A percentile compares a stretch with the other conserved stretches of the same genome.
These are phyloP conservation scores for Cystofilobasidium bisporidii DNA, from an alignment of 768 basidiomycete genomes.

Conservation along the genomic window DNA sequence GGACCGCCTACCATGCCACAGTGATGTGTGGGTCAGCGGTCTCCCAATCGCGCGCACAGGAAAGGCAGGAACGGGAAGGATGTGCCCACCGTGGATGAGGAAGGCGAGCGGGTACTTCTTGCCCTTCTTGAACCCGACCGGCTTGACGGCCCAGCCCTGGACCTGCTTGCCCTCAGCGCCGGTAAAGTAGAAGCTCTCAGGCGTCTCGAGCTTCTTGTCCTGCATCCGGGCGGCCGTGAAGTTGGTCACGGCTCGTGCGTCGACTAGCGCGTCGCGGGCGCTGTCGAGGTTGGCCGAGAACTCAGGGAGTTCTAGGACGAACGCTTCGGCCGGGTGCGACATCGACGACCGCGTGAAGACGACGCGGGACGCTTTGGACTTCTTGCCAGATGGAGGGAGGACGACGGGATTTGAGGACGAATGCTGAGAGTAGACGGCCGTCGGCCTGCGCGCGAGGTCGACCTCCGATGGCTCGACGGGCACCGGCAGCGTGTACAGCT, in stretches of 20 bases:
- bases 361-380: not conserved
- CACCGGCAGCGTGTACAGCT: slow-evolving; percentile 12
- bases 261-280: slow-evolving; percentile 21
- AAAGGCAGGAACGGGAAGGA: not conserved
- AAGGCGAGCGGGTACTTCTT: slow-evolving; percentile 44
- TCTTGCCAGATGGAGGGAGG: not conserved
- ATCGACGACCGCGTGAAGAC: slow-evolving; percentile 19
- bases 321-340: slow-evolving; percentile 11
- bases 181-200: slow-evolving; percentile 81
- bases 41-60: too few relatives aligned
- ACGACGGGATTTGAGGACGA: slow-evolving; percentile 1
- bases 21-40: too few relatives aligned
- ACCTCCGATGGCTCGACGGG: not conserved
- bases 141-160: slow-evolving; percentile 77
- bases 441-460: not conserved
- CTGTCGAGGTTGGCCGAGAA: slow-evolving; percentile 43
- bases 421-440: not conserved
- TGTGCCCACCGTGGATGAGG: slow-evolving; percentile 58
- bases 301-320: not conserved
- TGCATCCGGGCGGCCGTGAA: slow-evolving; percentile 50
- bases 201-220: slow-evolving; percentile 52
- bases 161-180: slow-evolving; percentile 66
- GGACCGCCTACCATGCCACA: slow-evolving; percentile 25
- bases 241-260: slow-evolving; percentile 52
- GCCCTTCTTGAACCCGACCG: slow-evolving; percentile 60